These are phyloP conservation scores for Umbelopsis sp. DNA, from an alignment of 192 early-diverging fungal genomes.

Conservation along the genomic window DNA sequence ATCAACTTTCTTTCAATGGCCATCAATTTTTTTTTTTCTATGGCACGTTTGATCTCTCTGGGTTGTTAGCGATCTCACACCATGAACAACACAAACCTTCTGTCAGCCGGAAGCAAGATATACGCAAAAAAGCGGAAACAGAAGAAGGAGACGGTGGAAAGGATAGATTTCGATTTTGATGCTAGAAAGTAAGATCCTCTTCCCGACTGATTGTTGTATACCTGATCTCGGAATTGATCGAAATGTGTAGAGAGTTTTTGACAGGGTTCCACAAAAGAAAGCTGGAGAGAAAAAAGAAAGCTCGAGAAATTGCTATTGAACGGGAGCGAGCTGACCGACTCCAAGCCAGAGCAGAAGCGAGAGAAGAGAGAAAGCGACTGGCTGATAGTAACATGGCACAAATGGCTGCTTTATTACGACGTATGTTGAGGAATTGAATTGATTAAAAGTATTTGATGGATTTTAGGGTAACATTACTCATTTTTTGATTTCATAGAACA, in stretches of 20 bases:
- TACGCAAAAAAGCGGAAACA: conserved; percentile 74
- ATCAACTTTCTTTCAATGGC: neutral
- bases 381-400: conserved; percentile 54
- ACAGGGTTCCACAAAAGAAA: conserved; percentile 84
- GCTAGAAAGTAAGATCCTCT: conserved; percentile 54
- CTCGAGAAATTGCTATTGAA: conserved; percentile 49
- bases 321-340: conserved; percentile 58
- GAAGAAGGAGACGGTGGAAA: conserved; percentile 63
- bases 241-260: conserved; percentile 58
- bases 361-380: conserved; percentile 52
- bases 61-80: neutral
- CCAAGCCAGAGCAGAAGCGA: conserved; percentile 54
- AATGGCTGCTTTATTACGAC: conserved; percentile 49
- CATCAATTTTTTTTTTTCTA: conserved; percentile 13
- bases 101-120: conserved; percentile 61
- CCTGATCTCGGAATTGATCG: neutral
- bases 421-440: conserved; percentile 18
- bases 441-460: neutral
- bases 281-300: conserved; percentile 65
- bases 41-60: neutral
- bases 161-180: conserved; percentile 64
- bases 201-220: neutral
- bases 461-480: neutral
- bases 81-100: conserved; percentile 58
- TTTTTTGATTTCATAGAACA: neutral